Evolutionary conservation across 805 yeast genomes (phyloP), one percentile per base, ranked within the genome.

Genomic region (Maudiozyma serrabonitensis): DNA sequence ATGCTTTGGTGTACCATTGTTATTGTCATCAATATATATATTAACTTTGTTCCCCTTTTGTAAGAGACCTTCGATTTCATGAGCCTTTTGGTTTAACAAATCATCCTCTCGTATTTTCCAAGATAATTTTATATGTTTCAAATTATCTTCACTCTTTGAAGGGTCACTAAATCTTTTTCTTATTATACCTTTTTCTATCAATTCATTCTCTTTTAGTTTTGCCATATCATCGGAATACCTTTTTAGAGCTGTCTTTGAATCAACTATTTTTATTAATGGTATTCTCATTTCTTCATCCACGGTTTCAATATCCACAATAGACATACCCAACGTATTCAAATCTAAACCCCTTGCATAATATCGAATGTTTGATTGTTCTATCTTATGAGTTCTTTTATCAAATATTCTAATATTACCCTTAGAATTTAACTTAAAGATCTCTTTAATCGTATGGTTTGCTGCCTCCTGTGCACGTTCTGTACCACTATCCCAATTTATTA

Each of bases 101-200:
- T 80, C 85, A 41, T 74, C 72, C 34, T 66, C 61, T n/a, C 75
- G 73, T 19, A 80, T 80, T 44, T 75, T 73, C 84, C 84, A 80
- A 11, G 80, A 72, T 3, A 80, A 60, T 41, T 73, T 73, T 34
- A 80, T 63, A 32, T 72, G 64, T 54, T 80, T 80, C n/a, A 70
- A 52, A 32, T 71, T 69, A 0, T 55, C 50, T 15, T 65, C 69
- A 2, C 42, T 48, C 37, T 54, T 60, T 9, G 53, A 54, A 7
- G 54, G 28, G 9, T 55, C 58, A 19, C 40, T 23, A 11, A 46
- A 39, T 43, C 50, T 51, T 37, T 52, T 59, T 19, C 39, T 46
- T 11, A 52, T 45, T 3, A 54, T 42, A 3, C 67, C 67, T 51
- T 55, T 32, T 12, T 48, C 52, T 3, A 50, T 48, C 23, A 66